Base-by-base conservation (phyloP, 306 rosid genomes). In the Casuarina equisetifolia region DNA sequence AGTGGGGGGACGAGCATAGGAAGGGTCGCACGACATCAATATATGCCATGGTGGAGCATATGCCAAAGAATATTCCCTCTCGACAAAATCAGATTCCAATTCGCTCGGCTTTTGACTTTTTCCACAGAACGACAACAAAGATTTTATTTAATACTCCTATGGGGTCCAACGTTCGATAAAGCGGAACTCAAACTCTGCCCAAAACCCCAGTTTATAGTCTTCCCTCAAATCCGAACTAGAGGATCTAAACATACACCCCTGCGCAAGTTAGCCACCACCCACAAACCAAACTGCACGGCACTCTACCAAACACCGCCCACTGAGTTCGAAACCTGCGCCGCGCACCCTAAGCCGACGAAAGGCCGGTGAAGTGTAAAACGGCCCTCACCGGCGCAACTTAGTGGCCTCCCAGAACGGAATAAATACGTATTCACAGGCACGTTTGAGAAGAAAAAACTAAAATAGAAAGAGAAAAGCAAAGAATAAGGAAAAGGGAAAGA, bases 21-120 rank as follows among this genome's bases (percentile, higher is more conserved):
- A 58, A 7, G 4, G 5, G 9, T 35, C 10, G 2, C 20, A 25
- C 2, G 15, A 58, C 32, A 10, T 8, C 38, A n/a, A n/a, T n/a
- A 38, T 58, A 13, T 58, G 10, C 3, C 80, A 85, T 76, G 66
- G 12, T 25, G 20, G 13, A 49, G 84, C 88, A 84, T 80, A 74
- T 82, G 59, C 84, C 46, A 73, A 0, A 76, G 87, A 83, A 82
- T 82, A 87, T 80, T 76, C 83, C 85, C 15, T 66, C 72, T 0
- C 9, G 57, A 16, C 71, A 6, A 2, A 3, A 7, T 2, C 15
- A 40, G 46, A 66, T 42, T 7, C 25, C 71, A 3, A 66, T 71
- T 43, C 71, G 63, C 52, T 76, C 55, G 17, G 72, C 79, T 80
- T 70, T 74, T 76, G 82, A 84, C 83, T 52, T 82, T 84, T 77